Conservation (phyloP, 2,329 filamentous ascomycete species). For the Sphaerostilbella broomeana region DNA sequence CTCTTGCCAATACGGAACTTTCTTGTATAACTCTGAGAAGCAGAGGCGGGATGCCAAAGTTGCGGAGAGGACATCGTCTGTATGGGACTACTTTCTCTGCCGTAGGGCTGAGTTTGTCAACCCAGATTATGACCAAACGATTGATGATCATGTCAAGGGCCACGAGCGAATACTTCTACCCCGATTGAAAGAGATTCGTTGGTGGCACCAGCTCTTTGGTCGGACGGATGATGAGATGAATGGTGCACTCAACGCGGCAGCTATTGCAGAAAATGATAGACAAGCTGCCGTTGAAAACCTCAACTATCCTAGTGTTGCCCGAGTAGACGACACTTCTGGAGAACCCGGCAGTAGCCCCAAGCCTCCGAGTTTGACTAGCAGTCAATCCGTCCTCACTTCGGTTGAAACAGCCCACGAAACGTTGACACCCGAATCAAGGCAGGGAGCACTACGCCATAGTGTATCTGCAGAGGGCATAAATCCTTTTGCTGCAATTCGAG, state of each 20-base stretch:
- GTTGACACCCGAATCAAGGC: constrained; percentile 35
- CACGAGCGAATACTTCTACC: constrained; percentile 82
- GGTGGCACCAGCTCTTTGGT: constrained; percentile 89
- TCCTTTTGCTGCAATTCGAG: constrained; percentile 41
- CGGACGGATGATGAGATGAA: constrained; percentile 93
- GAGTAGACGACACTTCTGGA: constrained; percentile 21
- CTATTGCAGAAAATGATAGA: constrained; percentile 41
- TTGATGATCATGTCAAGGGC: constrained; percentile 74
- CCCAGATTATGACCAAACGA: constrained; percentile 62
- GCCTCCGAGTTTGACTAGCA: constrained; percentile 32
- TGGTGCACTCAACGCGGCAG: constrained; percentile 49
- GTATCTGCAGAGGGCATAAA: constrained; percentile 38
- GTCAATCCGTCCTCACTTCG: constrained; percentile 50
- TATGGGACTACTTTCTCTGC: constrained; percentile 93
- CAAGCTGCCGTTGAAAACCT: constrained; percentile 31
- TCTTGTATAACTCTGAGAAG: constrained; percentile 91
- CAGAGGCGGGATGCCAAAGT: constrained; percentile 67
- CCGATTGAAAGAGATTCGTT: constrained; percentile 67
- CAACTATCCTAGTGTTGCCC: constrained; percentile 23
- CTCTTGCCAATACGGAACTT: constrained; percentile 94
- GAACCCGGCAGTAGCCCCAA: constrained; percentile 28
- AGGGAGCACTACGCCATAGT: constrained; percentile 36
- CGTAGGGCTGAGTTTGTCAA: constrained; percentile 78
- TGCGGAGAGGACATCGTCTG: constrained; percentile 68
- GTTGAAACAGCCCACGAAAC: constrained; percentile 53